Conservation (phyloP, 2,329 filamentous ascomycete species). For the Monosporascus cannonballus region DNA sequence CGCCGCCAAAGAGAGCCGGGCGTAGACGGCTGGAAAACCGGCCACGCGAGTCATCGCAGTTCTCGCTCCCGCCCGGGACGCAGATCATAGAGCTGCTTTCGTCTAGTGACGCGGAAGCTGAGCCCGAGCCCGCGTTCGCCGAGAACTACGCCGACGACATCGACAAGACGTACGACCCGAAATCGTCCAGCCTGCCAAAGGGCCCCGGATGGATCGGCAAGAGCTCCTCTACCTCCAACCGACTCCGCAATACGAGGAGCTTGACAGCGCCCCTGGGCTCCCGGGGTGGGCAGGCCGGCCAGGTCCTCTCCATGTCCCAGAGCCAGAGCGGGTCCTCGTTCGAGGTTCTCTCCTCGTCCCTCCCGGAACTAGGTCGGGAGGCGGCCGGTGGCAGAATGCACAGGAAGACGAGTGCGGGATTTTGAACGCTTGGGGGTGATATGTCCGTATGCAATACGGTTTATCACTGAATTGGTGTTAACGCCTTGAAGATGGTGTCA, state of each 20-base stretch:
- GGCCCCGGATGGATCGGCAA: constrained; percentile 21
- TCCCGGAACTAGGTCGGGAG: neutral
- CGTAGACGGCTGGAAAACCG: neutral
- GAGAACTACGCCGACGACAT: constrained; percentile 33
- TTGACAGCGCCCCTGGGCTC: constrained; percentile 7
- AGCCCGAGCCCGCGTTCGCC: constrained; percentile 25
- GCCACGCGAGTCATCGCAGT: constrained; percentile 12
- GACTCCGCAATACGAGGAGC: constrained; percentile 3
- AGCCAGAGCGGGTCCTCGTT: neutral
- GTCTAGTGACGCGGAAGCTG: constrained; percentile 6
- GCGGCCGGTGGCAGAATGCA: constrained; percentile 5
- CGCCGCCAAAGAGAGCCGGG: constrained; percentile 6
- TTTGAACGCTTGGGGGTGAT: constrained; percentile 3
- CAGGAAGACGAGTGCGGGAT: constrained; percentile 14
- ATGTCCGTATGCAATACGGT: neutral
- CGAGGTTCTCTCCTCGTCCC: neutral
- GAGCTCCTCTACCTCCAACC: constrained; percentile 1
- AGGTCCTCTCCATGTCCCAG: constrained; percentile 9
- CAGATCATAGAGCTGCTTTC: constrained; percentile 32
- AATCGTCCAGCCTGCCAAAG: constrained; percentile 9
- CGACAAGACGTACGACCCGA: constrained; percentile 28
- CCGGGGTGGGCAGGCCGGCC: constrained; percentile 1
- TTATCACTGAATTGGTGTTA: neutral
- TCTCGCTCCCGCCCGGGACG: constrained; percentile 27
- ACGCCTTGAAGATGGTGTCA: too few species aligned